A percentile compares a stretch with the other conserved stretches of the same genome.
phyloP scores from a whole-genome alignment of 2,329 filamentous ascomycete genomes.

The Penicillium sp. region DNA sequence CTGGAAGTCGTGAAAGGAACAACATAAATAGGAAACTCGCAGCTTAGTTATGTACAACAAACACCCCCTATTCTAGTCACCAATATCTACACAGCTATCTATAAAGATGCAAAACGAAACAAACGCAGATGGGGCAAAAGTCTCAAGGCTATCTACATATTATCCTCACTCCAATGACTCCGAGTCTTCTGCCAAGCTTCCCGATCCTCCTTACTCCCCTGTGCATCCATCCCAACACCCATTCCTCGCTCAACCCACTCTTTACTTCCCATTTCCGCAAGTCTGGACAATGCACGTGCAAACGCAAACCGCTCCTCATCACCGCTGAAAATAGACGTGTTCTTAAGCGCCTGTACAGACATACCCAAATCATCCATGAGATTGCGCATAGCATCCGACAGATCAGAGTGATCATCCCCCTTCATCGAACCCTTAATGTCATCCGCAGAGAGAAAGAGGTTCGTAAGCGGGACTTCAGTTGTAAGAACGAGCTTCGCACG shows the following conservation, averaged over 20 bases:
- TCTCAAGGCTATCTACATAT: constrained; percentile 30
- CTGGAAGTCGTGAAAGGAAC: not conserved
- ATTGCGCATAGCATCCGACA: constrained; percentile 71
- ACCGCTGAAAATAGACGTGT: constrained; percentile 82
- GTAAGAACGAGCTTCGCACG: constrained; percentile 91
- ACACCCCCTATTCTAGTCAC: no score
- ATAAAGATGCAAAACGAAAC: no score
- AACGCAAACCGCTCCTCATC: constrained; percentile 98
- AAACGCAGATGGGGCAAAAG: no score
- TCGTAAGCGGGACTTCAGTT: constrained; percentile 76
- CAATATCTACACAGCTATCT: no score
- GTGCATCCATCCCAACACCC: constrained; percentile 45
- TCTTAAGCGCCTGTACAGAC: constrained; percentile 81
- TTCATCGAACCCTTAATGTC: constrained; percentile 64
- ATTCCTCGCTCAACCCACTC: constrained; percentile 88
- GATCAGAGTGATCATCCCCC: constrained; percentile 49
- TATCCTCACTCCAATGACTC: constrained; percentile 53
- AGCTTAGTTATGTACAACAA: no score
- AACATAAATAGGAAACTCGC: not conserved
- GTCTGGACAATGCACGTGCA: constrained; percentile 76
- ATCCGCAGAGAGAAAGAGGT: constrained; percentile 77
- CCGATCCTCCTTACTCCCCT: constrained; percentile 46
- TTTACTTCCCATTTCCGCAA: constrained; percentile 89
- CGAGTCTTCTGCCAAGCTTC: constrained; percentile 51
- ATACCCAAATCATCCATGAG: constrained; percentile 86